These are phyloP conservation scores for Cutaneotrichosporon cutaneum DNA, from an alignment of 1,284 basidiomycete genomes.

Conservation along the genomic window DNA sequence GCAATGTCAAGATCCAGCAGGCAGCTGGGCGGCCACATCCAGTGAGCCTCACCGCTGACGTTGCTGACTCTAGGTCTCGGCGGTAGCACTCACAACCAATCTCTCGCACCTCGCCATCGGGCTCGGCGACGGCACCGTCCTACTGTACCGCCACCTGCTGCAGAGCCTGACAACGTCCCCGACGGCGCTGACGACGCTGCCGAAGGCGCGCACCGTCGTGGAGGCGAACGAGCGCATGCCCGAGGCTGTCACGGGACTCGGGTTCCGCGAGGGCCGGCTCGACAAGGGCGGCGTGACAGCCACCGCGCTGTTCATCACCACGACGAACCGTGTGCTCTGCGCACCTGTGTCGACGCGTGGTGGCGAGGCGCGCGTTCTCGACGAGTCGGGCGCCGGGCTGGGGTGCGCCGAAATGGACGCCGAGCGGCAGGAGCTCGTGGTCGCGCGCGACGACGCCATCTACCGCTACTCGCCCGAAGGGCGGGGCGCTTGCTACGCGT, in stretches of 20 bases:
- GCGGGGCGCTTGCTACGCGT: conserved; percentile 80
- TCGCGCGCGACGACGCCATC: conserved; percentile 89
- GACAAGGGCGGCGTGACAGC: conserved; percentile 14
- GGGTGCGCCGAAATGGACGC: conserved; percentile 81
- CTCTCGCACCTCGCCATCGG: conserved; percentile 86
- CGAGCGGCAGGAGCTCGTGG: conserved; percentile 68
- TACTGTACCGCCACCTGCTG: conserved; percentile 85
- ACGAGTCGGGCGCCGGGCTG: conserved; percentile 80
- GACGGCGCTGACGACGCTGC: conserved; percentile 64
- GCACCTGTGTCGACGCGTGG: conserved; percentile 66
- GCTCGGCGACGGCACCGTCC: conserved; percentile 89
- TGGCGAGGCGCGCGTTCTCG: conserved; percentile 66
- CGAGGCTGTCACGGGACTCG: conserved; percentile 88
- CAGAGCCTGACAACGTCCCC: conserved; percentile 70
- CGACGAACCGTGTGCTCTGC: conserved; percentile 74
- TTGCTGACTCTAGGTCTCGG: conserved; percentile 62
- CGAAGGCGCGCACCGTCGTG: conserved; percentile 75
- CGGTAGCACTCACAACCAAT: conserved; percentile 74
- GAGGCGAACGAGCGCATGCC: conserved; percentile 61
- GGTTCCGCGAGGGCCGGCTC: conserved; percentile 64
- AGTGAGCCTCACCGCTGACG: conserved; percentile 54
- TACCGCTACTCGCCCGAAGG: conserved; percentile 83
- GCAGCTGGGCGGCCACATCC: conserved; percentile 72
- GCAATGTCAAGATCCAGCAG: conserved; percentile 74
- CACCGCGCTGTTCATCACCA: conserved; percentile 78